phyloP scores from a whole-genome alignment of 2,329 filamentous ascomycete species.

The Fusarium ramigenum region DNA sequence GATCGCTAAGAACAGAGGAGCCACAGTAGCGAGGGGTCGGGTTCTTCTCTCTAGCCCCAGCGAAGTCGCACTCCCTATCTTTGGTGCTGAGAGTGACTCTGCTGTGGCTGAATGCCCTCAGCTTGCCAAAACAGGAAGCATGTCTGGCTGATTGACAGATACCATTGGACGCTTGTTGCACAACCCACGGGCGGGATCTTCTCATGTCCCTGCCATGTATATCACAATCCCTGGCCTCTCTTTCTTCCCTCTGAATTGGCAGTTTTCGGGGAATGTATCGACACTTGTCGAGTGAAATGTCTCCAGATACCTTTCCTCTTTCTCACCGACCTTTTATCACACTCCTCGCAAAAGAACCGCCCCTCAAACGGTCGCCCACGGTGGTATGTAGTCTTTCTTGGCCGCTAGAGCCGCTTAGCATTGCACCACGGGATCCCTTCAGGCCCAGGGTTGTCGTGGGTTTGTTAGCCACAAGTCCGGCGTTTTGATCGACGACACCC shows the following conservation, averaged over 20 bases:
- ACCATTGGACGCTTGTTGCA: conserved; percentile 35
- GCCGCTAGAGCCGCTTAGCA: conserved; percentile 18
- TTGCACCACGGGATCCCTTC: conserved; percentile 11
- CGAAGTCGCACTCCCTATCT: background rate
- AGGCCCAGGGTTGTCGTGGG: background rate
- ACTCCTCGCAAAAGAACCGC: background rate
- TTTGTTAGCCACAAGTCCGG: conserved; percentile 1
- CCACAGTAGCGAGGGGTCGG: conserved; percentile 18
- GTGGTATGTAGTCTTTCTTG: background rate
- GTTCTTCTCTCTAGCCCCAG: conserved; percentile 15
- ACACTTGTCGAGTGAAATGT: background rate
- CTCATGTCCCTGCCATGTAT: conserved; percentile 2
- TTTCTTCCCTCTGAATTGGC: background rate
- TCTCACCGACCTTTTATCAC: conserved; percentile 26
- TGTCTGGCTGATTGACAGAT: conserved; percentile 9
- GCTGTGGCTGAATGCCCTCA: conserved; percentile 30
- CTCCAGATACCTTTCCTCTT: background rate
- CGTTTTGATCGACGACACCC: conserved; percentile 9
- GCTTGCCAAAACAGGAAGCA: conserved; percentile 41
- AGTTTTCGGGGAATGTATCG: background rate
- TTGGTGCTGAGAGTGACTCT: conserved; percentile 1
- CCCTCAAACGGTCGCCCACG: conserved; percentile 5
- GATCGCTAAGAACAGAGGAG: background rate
- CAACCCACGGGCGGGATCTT: conserved; percentile 14
- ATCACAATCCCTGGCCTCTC: background rate